phyloP scores from a whole-genome alignment of 108 stramenopile species.

The Pseudonitzschia pungens region DNA sequence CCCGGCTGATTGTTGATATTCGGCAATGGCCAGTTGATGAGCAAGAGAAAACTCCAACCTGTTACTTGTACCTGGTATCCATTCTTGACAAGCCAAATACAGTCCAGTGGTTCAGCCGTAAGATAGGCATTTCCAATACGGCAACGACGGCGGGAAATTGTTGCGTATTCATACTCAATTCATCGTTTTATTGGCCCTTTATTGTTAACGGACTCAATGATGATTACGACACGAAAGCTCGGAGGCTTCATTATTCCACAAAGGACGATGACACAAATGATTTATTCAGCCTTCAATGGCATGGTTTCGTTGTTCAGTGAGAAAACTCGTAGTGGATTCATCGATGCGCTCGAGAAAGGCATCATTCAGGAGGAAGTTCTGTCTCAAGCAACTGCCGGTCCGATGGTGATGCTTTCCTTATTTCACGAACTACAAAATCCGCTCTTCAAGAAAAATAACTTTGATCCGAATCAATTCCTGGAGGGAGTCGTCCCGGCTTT shows the following conservation, averaged over 20 bases:
- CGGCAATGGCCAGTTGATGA: too few relatives aligned
- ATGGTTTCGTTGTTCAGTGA: constrained; percentile 25
- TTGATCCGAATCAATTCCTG: constrained; percentile 64
- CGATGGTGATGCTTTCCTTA: constrained; percentile 54
- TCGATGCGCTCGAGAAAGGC: constrained; percentile 34
- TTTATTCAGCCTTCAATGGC: constrained; percentile 31
- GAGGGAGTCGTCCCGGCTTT: constrained; percentile 69
- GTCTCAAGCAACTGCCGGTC: constrained; percentile 59
- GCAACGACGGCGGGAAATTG: not conserved
- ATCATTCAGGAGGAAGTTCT: constrained; percentile 66
- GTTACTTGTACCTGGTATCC: too few relatives aligned
- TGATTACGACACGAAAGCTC: constrained; percentile 20
- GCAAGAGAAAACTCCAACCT: too few relatives aligned
- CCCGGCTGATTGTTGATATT: too few relatives aligned
- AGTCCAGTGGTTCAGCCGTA: too few relatives aligned
- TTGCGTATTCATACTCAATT: too few relatives aligned
- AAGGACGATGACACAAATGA: constrained; percentile 30
- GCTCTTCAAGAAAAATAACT: constrained; percentile 48
- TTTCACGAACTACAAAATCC: constrained; percentile 70
- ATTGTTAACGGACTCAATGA: not conserved
- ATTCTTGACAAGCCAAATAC: too few relatives aligned
- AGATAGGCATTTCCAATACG: not conserved
- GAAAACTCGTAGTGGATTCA: constrained; percentile 28
- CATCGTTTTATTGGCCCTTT: too few relatives aligned
- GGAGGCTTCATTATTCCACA: constrained; percentile 39